Evolutionary conservation across 768 basidiomycete species (phyloP), one percentile per base, ranked within the genome.

Genomic region (Suillus placidus): DNA sequence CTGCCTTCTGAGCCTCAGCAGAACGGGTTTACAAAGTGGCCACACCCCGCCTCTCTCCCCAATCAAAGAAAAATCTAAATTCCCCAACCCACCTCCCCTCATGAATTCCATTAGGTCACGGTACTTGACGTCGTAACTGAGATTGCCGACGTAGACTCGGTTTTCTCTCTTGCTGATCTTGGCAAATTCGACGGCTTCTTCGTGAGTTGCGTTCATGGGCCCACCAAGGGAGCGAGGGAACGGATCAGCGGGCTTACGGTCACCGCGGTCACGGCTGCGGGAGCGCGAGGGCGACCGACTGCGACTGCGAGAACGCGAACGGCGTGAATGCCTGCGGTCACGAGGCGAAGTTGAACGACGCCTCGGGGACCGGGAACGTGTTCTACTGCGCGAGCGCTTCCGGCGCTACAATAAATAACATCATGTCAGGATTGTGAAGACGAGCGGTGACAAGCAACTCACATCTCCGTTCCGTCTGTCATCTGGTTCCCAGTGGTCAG

Each of bases 31-130:
- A 72, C 76, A 67, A 76, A 71, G 72, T 67, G 66, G 72, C 73
- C 72, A 68, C 73, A 76, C 69, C 67, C 73, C 71, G 71, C 76
- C 73, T 73, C 75, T 64, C 65, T 74, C 73, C 70, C 78, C 75
- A 69, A 73, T 79, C 73, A 81, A 77, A 80, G 78, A 85, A 87
- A 81, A 88, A 78, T 70, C 65, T 77, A 83, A 83, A 88, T 87
- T 86, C 89, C 88, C 87, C 88, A 82, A 95, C 96, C 91, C 93
- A 97, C 96, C 95, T 95, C 94, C 93, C 91, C 93, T 87, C 95
- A 97, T 97, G 78, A 97, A 98, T 89, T 98, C 95, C 88, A 96
- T 95, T 80, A 99, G 85, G 84, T 99, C 97, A 81, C 95, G 88
- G 83, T 97, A 99, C 82, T 91, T 96, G 89, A 95, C 94, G 79